These are phyloP conservation scores for Leccinum longicurvipes DNA, from an alignment of 768 basidiomycete species.

Conservation along the genomic window DNA sequence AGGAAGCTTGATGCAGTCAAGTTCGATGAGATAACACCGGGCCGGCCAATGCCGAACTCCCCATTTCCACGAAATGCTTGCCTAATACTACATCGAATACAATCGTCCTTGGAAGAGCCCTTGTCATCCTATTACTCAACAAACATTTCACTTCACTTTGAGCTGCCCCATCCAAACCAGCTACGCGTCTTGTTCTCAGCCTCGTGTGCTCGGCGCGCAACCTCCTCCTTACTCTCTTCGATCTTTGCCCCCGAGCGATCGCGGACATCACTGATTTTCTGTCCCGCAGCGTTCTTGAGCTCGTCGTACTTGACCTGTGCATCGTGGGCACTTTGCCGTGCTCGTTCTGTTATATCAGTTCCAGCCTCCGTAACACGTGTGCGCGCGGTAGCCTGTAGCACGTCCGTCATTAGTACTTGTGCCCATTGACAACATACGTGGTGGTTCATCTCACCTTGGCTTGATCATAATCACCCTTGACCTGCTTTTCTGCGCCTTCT, in stretches of 20 bases:
- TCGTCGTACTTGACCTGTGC: slow-evolving; percentile 23
- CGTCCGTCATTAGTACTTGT: neutral
- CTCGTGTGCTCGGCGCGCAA: slow-evolving; percentile 18
- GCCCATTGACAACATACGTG: neutral
- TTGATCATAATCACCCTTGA: slow-evolving; percentile 32
- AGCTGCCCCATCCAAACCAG: slow-evolving; percentile 41
- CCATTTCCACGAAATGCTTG: neutral
- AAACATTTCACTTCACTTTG: slow-evolving; percentile 19
- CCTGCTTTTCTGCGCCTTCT: slow-evolving; percentile 28
- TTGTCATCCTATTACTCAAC: neutral
- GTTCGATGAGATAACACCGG: neutral
- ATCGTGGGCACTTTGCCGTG: slow-evolving; percentile 24
- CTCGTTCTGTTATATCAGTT: slow-evolving; percentile 24
- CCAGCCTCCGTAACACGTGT: slow-evolving; percentile 21
- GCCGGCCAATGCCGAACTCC: slow-evolving; percentile 1
- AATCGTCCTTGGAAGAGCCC: neutral
- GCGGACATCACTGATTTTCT: slow-evolving; percentile 22
- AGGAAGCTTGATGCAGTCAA: neutral
- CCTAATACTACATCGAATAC: neutral
- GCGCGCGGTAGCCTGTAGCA: slow-evolving; percentile 3
- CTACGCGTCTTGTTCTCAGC: slow-evolving; percentile 29
- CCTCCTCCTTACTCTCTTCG: slow-evolving; percentile 30
- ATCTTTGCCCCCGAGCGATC: slow-evolving; percentile 25
- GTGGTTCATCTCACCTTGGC: slow-evolving; percentile 30
- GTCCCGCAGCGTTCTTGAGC: slow-evolving; percentile 26